Evolutionary conservation across 768 basidiomycete genomes (phyloP).

Genomic region (Rubroboletus pulcherrimus): DNA sequence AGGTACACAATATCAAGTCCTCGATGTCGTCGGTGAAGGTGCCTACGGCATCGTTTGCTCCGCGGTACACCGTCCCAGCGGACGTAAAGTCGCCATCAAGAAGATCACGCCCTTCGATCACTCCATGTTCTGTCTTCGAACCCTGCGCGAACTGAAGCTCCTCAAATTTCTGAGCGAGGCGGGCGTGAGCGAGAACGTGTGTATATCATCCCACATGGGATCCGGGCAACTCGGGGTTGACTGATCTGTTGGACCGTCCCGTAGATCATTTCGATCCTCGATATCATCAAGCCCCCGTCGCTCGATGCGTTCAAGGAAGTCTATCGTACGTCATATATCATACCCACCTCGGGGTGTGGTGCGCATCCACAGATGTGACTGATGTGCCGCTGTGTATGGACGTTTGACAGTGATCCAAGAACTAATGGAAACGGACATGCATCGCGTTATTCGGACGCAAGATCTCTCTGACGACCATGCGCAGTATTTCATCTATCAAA

Average conservation of each 20-base stretch:
- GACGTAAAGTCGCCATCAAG: slow-evolving; percentile 95
- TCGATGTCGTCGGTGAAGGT: slow-evolving; percentile 86
- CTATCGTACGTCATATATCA: slow-evolving; percentile 47
- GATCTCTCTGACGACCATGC: slow-evolving; percentile 94
- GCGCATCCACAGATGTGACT: neutral
- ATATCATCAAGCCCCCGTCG: slow-evolving; percentile 79
- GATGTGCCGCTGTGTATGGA: neutral
- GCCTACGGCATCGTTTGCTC: slow-evolving; percentile 96
- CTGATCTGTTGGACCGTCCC: neutral
- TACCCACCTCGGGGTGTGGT: neutral
- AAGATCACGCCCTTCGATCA: slow-evolving; percentile 95
- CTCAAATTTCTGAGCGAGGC: slow-evolving; percentile 83
- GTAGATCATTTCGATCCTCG: slow-evolving; percentile 86
- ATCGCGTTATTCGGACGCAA: slow-evolving; percentile 93
- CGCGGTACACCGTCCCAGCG: slow-evolving; percentile 80
- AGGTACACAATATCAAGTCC: slow-evolving; percentile 80
- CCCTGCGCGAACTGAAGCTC: slow-evolving; percentile 83
- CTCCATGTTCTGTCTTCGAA: slow-evolving; percentile 89
- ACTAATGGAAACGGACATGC: slow-evolving; percentile 95
- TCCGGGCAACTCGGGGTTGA: neutral
- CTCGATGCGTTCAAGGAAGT: slow-evolving; percentile 87
- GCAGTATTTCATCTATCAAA: slow-evolving; percentile 93
- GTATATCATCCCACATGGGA: neutral
- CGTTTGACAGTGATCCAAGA: slow-evolving; percentile 72
- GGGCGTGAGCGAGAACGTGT: slow-evolving; percentile 84